phyloP scores from a whole-genome alignment of 176 grass and related monocot species.

The Cenchrus americanus region DNA sequence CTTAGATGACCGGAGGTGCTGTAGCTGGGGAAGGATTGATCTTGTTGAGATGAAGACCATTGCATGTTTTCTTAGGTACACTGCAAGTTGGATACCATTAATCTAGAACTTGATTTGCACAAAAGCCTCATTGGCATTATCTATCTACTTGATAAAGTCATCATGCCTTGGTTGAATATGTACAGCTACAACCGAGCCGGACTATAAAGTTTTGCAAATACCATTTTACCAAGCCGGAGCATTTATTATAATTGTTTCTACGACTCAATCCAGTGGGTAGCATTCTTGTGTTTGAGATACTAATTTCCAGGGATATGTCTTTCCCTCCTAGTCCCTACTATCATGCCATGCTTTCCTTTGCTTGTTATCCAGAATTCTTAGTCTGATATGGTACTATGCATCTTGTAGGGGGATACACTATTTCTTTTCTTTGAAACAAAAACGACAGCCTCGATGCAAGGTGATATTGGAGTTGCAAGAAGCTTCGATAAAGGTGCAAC shows the following conservation, averaged over 20 bases:
- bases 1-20: neutral
- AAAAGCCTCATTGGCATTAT: neutral
- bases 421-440: conserved; percentile 98
- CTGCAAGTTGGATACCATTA: neutral
- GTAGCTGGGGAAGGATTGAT: neutral
- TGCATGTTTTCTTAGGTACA: neutral
- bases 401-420: conserved; percentile 64
- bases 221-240: neutral
- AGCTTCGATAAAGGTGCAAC: conserved; percentile 87
- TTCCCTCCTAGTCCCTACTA: neutral
- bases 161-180: neutral
- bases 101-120: neutral
- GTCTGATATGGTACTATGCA: conserved; percentile 34
- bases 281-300: conserved; percentile 1
- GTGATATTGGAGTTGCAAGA: conserved; percentile 95
- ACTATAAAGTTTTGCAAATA: neutral
- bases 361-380: conserved; percentile 14
- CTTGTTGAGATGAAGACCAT: neutral
- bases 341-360: neutral
- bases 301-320: neutral
- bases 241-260: neutral
- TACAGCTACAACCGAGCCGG: neutral
- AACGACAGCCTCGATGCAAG: conserved; percentile 69
- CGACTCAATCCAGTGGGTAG: neutral
- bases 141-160: neutral